Evolutionary conservation across 1,284 basidiomycete species (phyloP).

Genomic region (Apiotrichum brassicae): DNA sequence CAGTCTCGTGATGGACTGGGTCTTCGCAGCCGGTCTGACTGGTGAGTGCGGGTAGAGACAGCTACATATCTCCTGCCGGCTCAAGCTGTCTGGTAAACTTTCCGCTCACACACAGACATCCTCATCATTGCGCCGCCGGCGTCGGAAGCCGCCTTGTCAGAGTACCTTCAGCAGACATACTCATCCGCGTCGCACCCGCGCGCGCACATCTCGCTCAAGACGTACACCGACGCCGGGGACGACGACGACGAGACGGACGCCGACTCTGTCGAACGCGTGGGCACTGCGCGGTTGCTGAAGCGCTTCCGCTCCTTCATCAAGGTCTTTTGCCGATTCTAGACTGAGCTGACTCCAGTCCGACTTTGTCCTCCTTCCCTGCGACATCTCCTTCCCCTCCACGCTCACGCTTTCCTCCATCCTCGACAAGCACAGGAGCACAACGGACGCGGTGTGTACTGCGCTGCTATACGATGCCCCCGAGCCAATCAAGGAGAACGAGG

Average conservation of each 20-base stretch:
- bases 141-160: conserved; percentile 66
- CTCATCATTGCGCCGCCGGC: conserved; percentile 72
- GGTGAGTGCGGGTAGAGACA: conserved; percentile 56
- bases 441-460: conserved; percentile 63
- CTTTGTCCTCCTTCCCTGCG: conserved; percentile 85
- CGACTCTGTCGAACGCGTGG: conserved; percentile 22
- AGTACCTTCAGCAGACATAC: conserved; percentile 61
- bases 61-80: too few relatives aligned
- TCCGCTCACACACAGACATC: conserved; percentile 57
- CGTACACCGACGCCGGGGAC: conserved; percentile 36
- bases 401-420: conserved; percentile 65
- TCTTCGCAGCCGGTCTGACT: conserved; percentile 76
- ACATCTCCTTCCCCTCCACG: conserved; percentile 70
- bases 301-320: conserved; percentile 40
- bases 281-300: conserved; percentile 44
- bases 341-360: conserved; percentile 52
- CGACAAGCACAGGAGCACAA: conserved; percentile 74
- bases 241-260: conserved; percentile 26
- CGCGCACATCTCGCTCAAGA: conserved; percentile 30
- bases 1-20: conserved; percentile 75
- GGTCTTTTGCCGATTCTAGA: conserved; percentile 16
- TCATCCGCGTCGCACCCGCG: conserved; percentile 27
- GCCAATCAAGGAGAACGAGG: conserved; percentile 47
- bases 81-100: too few relatives aligned
- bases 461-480: conserved; percentile 63